Conservation (phyloP, 148 eudicot species). For the Persicaria tinctoria region DNA sequence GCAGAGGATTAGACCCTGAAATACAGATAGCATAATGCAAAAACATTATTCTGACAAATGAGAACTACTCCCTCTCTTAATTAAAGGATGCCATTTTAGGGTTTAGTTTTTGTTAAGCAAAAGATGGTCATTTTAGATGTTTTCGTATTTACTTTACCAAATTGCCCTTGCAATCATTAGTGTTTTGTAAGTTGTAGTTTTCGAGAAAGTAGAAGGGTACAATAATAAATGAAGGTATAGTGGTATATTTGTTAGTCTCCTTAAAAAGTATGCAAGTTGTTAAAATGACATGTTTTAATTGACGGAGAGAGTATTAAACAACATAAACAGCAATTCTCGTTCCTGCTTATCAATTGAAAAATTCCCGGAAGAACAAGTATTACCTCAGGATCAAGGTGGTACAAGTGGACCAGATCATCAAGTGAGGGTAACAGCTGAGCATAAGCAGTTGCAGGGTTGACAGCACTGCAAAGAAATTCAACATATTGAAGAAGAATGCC, state of each 20-base stretch:
- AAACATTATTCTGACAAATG: not conserved
- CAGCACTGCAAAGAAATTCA: slow-evolving; percentile 76
- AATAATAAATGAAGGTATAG: no score
- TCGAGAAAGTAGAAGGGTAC: no score
- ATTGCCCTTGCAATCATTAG: no score
- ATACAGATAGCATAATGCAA: not conserved
- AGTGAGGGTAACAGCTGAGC: slow-evolving; percentile 79
- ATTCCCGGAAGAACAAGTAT: not conserved
- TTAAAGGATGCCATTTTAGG: no score
- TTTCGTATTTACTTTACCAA: no score
- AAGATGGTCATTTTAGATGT: no score
- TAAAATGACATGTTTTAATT: no score
- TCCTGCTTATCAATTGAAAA: not conserved
- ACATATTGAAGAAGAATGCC: slow-evolving; percentile 97
- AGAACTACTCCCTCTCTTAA: not conserved
- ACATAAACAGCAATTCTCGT: not conserved
- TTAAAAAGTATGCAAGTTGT: no score
- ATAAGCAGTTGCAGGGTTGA: slow-evolving; percentile 61
- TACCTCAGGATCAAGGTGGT: slow-evolving; percentile 99
- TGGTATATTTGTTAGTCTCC: no score
- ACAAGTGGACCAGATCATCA: slow-evolving; percentile 65
- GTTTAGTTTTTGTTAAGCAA: no score
- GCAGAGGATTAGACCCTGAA: not conserved
- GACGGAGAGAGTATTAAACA: not conserved
- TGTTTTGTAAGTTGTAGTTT: no score